A percentile compares a stretch with the other conserved stretches of the same genome.
phyloP scores from a whole-genome alignment of 1,139 yeast genomes.

The Geotrichum phurueaensis region DNA sequence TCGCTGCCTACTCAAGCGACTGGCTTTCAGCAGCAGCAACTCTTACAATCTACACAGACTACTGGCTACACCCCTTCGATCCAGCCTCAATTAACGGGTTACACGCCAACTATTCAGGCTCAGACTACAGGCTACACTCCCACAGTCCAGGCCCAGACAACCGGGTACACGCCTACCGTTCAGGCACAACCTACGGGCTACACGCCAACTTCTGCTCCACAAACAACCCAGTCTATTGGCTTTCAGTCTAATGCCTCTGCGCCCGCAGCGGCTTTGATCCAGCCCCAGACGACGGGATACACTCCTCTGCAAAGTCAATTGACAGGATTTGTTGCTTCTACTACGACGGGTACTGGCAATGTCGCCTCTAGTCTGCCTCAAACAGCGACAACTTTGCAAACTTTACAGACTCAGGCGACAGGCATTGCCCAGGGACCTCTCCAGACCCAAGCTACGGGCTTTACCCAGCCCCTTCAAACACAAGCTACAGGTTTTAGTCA shows the following conservation, averaged over 20 bases:
- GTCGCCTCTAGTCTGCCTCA: conserved; percentile 39
- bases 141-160: conserved; percentile 17
- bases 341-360: conserved; percentile 26
- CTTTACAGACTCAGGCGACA: conserved; percentile 37
- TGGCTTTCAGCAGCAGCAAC: conserved; percentile 30
- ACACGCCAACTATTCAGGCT: conserved; percentile 16
- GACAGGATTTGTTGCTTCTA: conserved; percentile 19
- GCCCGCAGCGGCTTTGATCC: conserved; percentile 33
- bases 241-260: conserved; percentile 16
- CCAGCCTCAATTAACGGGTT: conserved; percentile 38
- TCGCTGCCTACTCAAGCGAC: conserved; percentile 33
- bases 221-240: conserved; percentile 40
- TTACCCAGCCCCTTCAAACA: conserved; percentile 19
- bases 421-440: conserved; percentile 25
- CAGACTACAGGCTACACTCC: conserved; percentile 33
- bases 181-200: conserved; percentile 37
- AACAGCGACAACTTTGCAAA: conserved; percentile 35
- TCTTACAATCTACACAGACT: conserved; percentile 31
- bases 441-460: conserved; percentile 39
- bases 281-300: conserved; percentile 39
- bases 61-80: conserved; percentile 35
- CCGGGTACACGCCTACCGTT: conserved; percentile 26
- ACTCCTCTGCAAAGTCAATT: conserved; percentile 26
- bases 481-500: conserved; percentile 25
- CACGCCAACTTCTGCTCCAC: conserved; percentile 24